phyloP scores from a whole-genome alignment of 805 yeast species.

The Wickerhamomyces xylosicus region DNA sequence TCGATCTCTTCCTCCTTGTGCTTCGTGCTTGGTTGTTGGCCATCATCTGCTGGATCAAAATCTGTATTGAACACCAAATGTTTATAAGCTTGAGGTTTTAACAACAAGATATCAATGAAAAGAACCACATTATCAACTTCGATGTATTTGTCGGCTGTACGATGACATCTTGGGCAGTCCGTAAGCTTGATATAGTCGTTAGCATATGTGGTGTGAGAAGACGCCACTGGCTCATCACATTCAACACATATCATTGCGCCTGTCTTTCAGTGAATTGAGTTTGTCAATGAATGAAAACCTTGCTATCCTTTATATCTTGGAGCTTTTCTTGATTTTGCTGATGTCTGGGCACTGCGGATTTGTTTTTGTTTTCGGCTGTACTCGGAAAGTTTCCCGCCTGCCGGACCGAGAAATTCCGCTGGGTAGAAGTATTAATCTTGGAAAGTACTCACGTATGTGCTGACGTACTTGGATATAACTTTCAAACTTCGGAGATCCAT shows the following conservation, averaged over 20 bases:
- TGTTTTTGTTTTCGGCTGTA: too few species aligned
- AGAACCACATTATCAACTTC: conserved; percentile 82
- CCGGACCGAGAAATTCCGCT: too few species aligned
- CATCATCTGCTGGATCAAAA: background rate
- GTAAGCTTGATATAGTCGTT: conserved; percentile 73
- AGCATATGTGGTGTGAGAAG: conserved; percentile 64
- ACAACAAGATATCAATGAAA: conserved; percentile 70
- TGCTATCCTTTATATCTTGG: too few species aligned
- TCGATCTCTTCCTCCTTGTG: background rate
- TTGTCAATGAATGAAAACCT: too few species aligned
- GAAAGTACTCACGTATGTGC: too few species aligned
- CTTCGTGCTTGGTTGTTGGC: conserved; percentile 1
- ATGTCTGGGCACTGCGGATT: too few species aligned
- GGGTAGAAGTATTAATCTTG: too few species aligned
- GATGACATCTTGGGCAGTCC: conserved; percentile 60
- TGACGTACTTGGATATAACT: too few species aligned
- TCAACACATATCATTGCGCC: conserved; percentile 89
- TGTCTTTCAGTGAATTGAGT: too few species aligned
- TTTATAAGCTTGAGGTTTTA: conserved; percentile 81
- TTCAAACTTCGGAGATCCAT: too few species aligned
- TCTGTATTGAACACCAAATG: conserved; percentile 72
- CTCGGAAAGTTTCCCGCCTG: too few species aligned
- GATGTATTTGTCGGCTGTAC: conserved; percentile 80
- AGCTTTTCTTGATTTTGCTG: too few species aligned
- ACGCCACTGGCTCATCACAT: conserved; percentile 57